phyloP scores from a whole-genome alignment of 768 basidiomycete genomes.

The Crassisporium funariophilum region DNA sequence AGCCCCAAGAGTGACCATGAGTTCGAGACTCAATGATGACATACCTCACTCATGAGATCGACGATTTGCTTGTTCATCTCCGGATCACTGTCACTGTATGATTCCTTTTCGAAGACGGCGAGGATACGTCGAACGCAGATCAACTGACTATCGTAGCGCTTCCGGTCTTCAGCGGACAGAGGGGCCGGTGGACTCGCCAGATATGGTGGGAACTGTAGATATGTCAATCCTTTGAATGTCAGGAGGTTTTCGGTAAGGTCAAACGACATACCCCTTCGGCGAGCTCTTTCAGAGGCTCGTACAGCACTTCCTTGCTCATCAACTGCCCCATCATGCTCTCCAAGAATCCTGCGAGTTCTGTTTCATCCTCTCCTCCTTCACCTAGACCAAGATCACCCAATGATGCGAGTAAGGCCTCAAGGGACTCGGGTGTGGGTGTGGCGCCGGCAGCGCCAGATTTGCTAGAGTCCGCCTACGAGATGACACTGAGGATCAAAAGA shows the following conservation, averaged over 20 bases:
- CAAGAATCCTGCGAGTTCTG: constrained; percentile 65
- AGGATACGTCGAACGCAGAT: constrained; percentile 59
- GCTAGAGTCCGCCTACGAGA: constrained; percentile 21
- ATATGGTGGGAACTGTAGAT: constrained; percentile 73
- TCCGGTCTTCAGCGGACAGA: constrained; percentile 58
- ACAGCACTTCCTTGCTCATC: constrained; percentile 81
- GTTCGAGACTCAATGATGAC: constrained; percentile 8
- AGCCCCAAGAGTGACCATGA: no score
- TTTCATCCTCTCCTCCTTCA: constrained; percentile 41
- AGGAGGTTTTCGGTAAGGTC: neutral
- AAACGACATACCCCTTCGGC: constrained; percentile 55
- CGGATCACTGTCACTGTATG: constrained; percentile 58
- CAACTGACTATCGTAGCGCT: constrained; percentile 67
- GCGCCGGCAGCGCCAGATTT: constrained; percentile 22
- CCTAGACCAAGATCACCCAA: constrained; percentile 41
- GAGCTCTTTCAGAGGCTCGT: constrained; percentile 85
- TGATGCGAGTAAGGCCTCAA: constrained; percentile 57
- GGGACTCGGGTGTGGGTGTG: constrained; percentile 32
- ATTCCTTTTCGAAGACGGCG: constrained; percentile 61
- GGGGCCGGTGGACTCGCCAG: constrained; percentile 56
- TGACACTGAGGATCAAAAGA: neutral
- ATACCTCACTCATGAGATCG: constrained; percentile 76
- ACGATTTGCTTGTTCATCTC: constrained; percentile 51
- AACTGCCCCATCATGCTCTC: constrained; percentile 83
- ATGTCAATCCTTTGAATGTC: neutral